Conservation (phyloP, 352 stramenopile species). For the Pythium phragmitis region DNA sequence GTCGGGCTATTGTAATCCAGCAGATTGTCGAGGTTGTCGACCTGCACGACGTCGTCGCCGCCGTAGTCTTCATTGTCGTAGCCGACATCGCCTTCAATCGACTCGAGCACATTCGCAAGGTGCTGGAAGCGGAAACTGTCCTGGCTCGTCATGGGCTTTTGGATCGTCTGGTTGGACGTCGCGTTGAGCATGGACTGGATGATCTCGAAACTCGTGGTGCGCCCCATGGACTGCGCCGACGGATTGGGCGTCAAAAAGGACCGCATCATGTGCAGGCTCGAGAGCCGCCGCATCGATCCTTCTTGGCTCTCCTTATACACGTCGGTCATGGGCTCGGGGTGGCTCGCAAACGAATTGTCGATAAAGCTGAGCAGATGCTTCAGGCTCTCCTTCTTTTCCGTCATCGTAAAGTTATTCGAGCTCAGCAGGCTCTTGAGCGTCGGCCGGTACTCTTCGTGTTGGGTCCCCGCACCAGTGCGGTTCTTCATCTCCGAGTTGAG, state of each 20-base stretch:
- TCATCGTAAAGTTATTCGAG: conserved; percentile 82
- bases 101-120: conserved; percentile 70
- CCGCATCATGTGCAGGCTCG: conserved; percentile 79
- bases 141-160: conserved; percentile 86
- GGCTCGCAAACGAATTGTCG: conserved; percentile 79
- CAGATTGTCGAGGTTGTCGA: conserved; percentile 85
- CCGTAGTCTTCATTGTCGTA: conserved; percentile 86
- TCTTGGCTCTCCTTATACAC: conserved; percentile 80
- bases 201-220: conserved; percentile 86
- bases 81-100: conserved; percentile 78
- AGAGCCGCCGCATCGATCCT: conserved; percentile 66
- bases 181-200: conserved; percentile 88
- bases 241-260: conserved; percentile 60
- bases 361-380: conserved; percentile 81
- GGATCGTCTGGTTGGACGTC: conserved; percentile 80
- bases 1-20: conserved; percentile 68
- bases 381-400: conserved; percentile 86
- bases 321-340: conserved; percentile 71
- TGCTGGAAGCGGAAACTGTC: conserved; percentile 88
- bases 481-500: conserved; percentile 58
- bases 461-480: conserved; percentile 28
- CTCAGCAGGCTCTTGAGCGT: conserved; percentile 81
- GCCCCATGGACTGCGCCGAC: conserved; percentile 45
- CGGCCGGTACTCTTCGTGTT: conserved; percentile 39
- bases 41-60: conserved; percentile 75